phyloP scores from a whole-genome alignment of 2,329 filamentous ascomycete genomes.

The Botrytis squamosa region DNA sequence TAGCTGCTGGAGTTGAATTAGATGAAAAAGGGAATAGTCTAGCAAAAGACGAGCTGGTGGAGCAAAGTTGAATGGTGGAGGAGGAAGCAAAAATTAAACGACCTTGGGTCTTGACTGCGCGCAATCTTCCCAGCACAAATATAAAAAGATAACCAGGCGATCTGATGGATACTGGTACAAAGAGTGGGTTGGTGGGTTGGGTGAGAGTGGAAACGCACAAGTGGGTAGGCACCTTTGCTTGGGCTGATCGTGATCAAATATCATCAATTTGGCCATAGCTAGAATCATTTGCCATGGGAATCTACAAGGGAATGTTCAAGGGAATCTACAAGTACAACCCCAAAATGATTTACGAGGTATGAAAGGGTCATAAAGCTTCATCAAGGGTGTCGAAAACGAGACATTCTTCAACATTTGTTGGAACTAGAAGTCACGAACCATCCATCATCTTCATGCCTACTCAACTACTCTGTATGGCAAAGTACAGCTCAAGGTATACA shows the following conservation, averaged over 20 bases:
- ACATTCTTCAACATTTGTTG: neutral
- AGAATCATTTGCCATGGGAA: neutral
- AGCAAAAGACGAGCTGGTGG: neutral
- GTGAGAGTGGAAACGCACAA: neutral
- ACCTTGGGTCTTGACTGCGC: neutral
- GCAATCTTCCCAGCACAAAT: slow-evolving; percentile 9
- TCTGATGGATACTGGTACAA: neutral
- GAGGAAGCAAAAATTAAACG: neutral
- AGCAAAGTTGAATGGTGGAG: slow-evolving; percentile 14
- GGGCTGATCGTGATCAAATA: slow-evolving; percentile 11
- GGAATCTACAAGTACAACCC: neutral
- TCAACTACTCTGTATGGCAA: neutral
- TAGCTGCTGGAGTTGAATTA: neutral
- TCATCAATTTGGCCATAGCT: neutral
- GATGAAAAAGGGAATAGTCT: neutral
- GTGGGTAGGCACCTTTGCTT: neutral
- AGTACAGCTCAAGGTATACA: neutral
- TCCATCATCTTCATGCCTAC: neutral
- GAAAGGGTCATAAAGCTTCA: neutral
- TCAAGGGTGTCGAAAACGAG: neutral
- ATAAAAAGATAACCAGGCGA: neutral
- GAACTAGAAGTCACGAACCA: neutral
- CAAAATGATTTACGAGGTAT: neutral
- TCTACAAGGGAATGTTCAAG: neutral
- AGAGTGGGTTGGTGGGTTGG: neutral